Percentiles rank a stretch among this genome's conserved stretches.
phyloP scores from a whole-genome alignment of 177 flowering plant species.

The Vitis hybrid region DNA sequence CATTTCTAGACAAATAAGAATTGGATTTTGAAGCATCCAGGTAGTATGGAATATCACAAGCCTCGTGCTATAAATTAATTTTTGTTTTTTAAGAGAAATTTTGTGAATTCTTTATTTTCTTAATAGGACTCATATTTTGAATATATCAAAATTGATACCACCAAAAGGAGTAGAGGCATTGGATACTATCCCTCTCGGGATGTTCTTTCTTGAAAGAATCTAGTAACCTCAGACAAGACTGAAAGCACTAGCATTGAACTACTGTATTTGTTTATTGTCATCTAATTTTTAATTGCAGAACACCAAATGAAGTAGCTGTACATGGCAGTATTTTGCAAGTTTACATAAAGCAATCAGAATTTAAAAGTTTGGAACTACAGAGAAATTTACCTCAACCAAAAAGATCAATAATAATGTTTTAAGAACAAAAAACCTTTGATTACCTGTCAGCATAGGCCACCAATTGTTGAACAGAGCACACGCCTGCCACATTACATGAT shows the following conservation, averaged over 20 bases:
- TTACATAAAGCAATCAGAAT: neutral
- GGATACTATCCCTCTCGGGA: no score
- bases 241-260: neutral
- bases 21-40: no score
- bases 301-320: neutral
- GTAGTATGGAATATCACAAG: no score
- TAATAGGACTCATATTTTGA: no score
- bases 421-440: neutral
- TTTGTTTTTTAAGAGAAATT: no score
- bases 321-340: neutral
- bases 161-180: no score
- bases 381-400: neutral
- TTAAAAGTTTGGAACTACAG: neutral
- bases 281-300: neutral
- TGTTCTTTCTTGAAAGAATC: neutral
- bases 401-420: no score
- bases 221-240: neutral
- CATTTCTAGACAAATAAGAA: no score
- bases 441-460: conserved; percentile 99
- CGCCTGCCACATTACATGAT: conserved; percentile 54
- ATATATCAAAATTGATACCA: no score
- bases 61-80: no score
- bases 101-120: no score
- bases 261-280: neutral
- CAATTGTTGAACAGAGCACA: conserved; percentile 92